Evolutionary conservation across 129 eudicot species (phyloP).

Genomic region (Pittosporum tobira): DNA sequence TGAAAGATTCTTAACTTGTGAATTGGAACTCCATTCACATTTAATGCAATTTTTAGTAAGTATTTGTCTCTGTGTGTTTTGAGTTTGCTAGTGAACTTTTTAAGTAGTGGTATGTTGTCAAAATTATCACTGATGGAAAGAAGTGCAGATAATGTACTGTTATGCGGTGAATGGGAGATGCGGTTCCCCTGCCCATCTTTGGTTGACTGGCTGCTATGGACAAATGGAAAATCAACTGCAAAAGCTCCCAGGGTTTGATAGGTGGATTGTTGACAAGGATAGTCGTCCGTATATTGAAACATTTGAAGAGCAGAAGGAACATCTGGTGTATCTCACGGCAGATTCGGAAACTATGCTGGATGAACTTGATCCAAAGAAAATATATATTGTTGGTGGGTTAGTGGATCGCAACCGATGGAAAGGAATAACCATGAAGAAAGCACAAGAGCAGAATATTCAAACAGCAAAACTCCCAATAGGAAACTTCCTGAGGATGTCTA

Average conservation of each 20-base stretch:
- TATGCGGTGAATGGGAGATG: slow-evolving; percentile 82
- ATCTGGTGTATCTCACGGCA: slow-evolving; percentile 83
- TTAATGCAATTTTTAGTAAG: too few species aligned
- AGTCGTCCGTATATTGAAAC: slow-evolving; percentile 62
- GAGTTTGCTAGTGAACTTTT: not conserved
- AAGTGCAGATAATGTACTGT: slow-evolving; percentile 75
- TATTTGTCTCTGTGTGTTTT: not conserved
- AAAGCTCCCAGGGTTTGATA: slow-evolving; percentile 74
- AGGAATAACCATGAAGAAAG: slow-evolving; percentile 94
- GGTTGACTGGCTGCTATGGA: slow-evolving; percentile 83
- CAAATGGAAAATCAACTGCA: slow-evolving; percentile 57
- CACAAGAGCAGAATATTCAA: slow-evolving; percentile 77
- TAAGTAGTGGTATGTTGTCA: not conserved
- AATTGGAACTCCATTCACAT: not conserved
- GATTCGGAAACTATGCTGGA: slow-evolving; percentile 74
- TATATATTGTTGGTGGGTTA: slow-evolving; percentile 83
- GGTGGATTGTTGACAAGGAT: slow-evolving; percentile 86
- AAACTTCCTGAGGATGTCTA: slow-evolving; percentile 77
- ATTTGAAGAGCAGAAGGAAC: slow-evolving; percentile 59
- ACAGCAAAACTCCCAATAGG: slow-evolving; percentile 94
- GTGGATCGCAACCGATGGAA: slow-evolving; percentile 96
- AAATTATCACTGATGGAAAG: not conserved
- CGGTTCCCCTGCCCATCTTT: slow-evolving; percentile 65
- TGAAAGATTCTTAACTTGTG: not conserved
- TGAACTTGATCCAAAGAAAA: slow-evolving; percentile 58